These are phyloP conservation scores for Leishmania braziliensis DNA, from an alignment of 208 protist species.

Conservation along the genomic window DNA sequence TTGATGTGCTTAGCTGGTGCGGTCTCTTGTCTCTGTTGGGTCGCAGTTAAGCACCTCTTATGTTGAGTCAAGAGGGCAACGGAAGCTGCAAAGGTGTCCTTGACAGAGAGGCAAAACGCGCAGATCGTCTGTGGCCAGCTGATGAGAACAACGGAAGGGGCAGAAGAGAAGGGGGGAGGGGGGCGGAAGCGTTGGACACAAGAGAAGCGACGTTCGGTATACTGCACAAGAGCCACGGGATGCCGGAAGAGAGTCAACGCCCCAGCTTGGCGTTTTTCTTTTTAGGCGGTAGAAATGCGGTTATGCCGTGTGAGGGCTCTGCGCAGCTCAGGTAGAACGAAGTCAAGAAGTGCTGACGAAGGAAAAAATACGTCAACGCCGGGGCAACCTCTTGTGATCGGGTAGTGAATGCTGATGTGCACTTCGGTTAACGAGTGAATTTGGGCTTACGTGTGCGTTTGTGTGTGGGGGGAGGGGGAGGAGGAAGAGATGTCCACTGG, in stretches of 20 bases:
- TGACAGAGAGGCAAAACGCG: neutral
- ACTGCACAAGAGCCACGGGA: neutral
- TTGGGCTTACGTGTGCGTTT: neutral
- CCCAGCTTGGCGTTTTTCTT: neutral
- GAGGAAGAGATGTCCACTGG: neutral
- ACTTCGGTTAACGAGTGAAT: neutral
- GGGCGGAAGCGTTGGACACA: neutral
- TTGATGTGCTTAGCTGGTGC: neutral
- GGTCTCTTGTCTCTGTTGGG: neutral
- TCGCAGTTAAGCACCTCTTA: constrained; percentile 1
- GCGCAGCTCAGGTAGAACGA: neutral
- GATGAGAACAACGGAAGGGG: neutral
- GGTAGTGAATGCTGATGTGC: neutral
- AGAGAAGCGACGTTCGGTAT: neutral
- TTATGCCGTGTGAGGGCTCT: neutral
- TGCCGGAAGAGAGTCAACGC: neutral
- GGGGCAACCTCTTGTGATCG: neutral
- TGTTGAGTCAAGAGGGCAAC: neutral
- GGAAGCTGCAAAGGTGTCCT: neutral
- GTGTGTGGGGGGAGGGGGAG: neutral
- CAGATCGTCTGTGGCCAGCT: neutral
- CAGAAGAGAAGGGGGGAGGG: neutral
- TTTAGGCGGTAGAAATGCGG: neutral
- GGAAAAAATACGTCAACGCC: neutral
- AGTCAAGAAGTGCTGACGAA: neutral